These are phyloP conservation scores for Cornus kousa DNA, from an alignment of 148 eudicot genomes.

Conservation along the genomic window DNA sequence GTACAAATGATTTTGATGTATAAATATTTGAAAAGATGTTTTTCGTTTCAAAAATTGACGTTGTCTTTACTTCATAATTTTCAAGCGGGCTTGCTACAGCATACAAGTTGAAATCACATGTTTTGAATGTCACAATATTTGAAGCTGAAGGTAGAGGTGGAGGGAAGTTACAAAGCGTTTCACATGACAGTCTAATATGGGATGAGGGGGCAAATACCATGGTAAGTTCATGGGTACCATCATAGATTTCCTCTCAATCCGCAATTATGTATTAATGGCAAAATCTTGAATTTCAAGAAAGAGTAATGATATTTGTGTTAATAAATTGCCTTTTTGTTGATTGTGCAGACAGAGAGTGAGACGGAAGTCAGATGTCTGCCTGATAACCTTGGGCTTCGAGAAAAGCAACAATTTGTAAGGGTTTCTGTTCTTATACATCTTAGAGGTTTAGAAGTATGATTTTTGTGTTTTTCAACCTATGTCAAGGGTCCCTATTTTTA, in stretches of 20 bases:
- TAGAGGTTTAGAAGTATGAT: background rate
- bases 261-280: background rate
- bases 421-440: slow-evolving; percentile 1
- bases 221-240: slow-evolving; percentile 35
- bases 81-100: slow-evolving; percentile 98
- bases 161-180: slow-evolving; percentile 75
- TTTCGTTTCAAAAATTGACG: slow-evolving; percentile 1
- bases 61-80: slow-evolving; percentile 13
- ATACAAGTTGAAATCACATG: slow-evolving; percentile 71
- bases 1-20: background rate
- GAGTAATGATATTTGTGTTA: background rate
- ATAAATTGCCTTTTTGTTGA: slow-evolving; percentile 1
- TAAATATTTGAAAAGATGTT: background rate
- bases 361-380: slow-evolving; percentile 65
- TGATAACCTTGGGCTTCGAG: slow-evolving; percentile 83
- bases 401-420: slow-evolving; percentile 79
- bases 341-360: slow-evolving; percentile 82
- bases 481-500: background rate
- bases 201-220: slow-evolving; percentile 98
- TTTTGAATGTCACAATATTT: slow-evolving; percentile 67
- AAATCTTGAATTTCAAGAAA: background rate
- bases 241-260: background rate
- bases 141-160: slow-evolving; percentile 89
- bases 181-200: slow-evolving; percentile 78
- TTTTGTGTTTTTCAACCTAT: background rate